Percentiles rank a stretch among this genome's conserved stretches.
These are phyloP conservation scores for Vachellia collinsii DNA, from an alignment of 306 rosid genomes.

Conservation along the genomic window DNA sequence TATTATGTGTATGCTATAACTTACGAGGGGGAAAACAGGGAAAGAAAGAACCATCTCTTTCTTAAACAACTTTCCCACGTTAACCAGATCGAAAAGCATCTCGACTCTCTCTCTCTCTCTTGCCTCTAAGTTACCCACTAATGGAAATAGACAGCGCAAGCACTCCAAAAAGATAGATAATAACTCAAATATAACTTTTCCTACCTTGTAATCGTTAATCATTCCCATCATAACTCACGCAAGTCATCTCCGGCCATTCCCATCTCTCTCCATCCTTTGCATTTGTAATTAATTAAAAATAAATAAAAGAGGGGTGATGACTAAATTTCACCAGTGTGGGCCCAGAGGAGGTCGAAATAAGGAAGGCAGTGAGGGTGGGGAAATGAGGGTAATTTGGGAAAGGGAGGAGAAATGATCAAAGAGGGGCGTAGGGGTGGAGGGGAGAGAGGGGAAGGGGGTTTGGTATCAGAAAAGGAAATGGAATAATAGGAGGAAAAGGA, in stretches of 20 bases:
- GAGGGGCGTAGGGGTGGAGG: background rate
- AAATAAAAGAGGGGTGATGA: constrained; percentile 1
- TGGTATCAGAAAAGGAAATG: constrained; percentile 58
- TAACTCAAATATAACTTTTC: constrained; percentile 55
- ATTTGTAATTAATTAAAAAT: too few relatives aligned
- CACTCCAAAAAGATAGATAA: constrained; percentile 49
- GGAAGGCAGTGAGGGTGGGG: constrained; percentile 16
- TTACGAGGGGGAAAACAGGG: constrained; percentile 38
- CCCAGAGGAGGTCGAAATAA: constrained; percentile 32
- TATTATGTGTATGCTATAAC: constrained; percentile 1
- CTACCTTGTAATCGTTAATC: constrained; percentile 45
- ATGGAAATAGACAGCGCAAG: constrained; percentile 72
- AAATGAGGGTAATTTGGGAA: constrained; percentile 45
- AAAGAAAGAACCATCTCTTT: constrained; percentile 71
- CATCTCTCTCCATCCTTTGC: background rate
- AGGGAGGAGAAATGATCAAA: background rate
- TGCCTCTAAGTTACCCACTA: constrained; percentile 47
- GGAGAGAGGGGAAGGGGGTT: background rate
- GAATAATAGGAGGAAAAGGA: constrained; percentile 71
- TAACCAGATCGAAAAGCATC: constrained; percentile 93
- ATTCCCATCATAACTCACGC: constrained; percentile 39
- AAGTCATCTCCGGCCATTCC: constrained; percentile 31
- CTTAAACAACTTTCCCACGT: constrained; percentile 87
- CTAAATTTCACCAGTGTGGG: constrained; percentile 46
- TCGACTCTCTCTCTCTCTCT: constrained; percentile 25